phyloP scores from a whole-genome alignment of 139 green algal species.

The Haematococcus lacustris region DNA sequence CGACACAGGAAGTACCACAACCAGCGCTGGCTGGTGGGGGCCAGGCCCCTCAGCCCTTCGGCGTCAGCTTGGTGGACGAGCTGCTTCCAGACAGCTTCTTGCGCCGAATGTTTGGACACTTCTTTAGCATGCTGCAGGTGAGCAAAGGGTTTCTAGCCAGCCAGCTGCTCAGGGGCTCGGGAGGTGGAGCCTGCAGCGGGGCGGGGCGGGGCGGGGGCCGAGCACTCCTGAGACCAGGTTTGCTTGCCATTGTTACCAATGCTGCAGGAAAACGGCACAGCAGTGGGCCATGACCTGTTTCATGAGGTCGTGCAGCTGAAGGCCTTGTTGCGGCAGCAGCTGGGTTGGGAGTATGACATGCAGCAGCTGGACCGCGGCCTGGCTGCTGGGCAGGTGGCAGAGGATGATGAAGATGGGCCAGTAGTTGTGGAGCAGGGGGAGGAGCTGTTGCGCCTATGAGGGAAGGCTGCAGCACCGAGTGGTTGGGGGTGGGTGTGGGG shows the following conservation, averaged over 20 bases:
- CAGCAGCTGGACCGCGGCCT: background rate
- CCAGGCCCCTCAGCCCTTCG: constrained; percentile 21
- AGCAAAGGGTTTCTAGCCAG: background rate
- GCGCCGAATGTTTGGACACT: constrained; percentile 27
- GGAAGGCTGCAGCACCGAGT: too few relatives aligned
- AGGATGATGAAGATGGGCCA: background rate
- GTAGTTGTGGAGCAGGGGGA: background rate
- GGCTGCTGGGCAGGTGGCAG: background rate
- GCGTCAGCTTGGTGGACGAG: constrained; percentile 40
- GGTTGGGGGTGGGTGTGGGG: too few relatives aligned
- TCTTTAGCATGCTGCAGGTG: constrained; percentile 45
- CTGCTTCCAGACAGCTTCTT: constrained; percentile 59
- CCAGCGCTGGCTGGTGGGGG: too few relatives aligned
- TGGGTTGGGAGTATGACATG: constrained; percentile 24
- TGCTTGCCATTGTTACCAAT: too few relatives aligned
- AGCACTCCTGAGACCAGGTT: too few relatives aligned
- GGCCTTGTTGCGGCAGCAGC: background rate
- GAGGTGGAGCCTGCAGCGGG: too few relatives aligned
- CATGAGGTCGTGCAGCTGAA: constrained; percentile 5
- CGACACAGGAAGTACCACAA: too few relatives aligned
- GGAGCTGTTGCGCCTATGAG: background rate
- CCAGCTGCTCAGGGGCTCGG: too few relatives aligned
- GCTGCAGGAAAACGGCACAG: constrained; percentile 14
- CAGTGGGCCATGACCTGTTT: constrained; percentile 1
- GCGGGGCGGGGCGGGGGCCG: too few relatives aligned